phyloP scores from a whole-genome alignment of 371 early-diverging fungal species.

The Apophysomyces variabilis region DNA sequence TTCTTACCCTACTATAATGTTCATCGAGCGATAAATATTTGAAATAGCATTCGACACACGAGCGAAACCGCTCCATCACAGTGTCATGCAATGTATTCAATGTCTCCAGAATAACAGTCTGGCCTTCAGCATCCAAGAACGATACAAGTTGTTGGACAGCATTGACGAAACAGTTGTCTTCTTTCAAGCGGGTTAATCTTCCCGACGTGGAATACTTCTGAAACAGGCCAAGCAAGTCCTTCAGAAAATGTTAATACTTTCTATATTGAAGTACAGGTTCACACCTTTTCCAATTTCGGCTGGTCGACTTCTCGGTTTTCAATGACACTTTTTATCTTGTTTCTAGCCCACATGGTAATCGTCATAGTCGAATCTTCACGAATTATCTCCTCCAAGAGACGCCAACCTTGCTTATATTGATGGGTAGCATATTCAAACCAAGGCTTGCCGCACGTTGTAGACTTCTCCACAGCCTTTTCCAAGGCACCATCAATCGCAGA shows the following conservation, averaged over 20 bases:
- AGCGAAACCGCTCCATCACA: constrained; percentile 30
- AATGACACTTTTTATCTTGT: constrained; percentile 10
- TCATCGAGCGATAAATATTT: constrained; percentile 39
- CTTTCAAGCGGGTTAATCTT: constrained; percentile 3
- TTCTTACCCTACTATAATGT: constrained; percentile 23
- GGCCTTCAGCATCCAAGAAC: constrained; percentile 13
- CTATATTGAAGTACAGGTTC: not conserved
- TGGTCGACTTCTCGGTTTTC: not conserved
- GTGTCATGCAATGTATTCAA: constrained; percentile 29
- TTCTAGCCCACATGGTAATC: constrained; percentile 33
- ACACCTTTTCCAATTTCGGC: constrained; percentile 29
- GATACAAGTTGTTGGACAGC: constrained; percentile 22
- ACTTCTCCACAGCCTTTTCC: constrained; percentile 35
- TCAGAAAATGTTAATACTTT: not conserved
- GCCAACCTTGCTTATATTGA: constrained; percentile 67
- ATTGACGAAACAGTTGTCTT: constrained; percentile 6
- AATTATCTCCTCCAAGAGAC: constrained; percentile 57
- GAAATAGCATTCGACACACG: constrained; percentile 39
- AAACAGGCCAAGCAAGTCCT: constrained; percentile 20
- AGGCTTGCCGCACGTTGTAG: constrained; percentile 41
- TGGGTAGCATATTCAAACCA: constrained; percentile 72
- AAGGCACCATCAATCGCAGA: constrained; percentile 30
- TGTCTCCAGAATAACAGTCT: constrained; percentile 13
- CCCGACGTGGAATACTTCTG: constrained; percentile 22
- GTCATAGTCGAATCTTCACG: constrained; percentile 24